Percentiles rank a stretch among this genome's conserved stretches.
Conservation (phyloP, 306 rosid species). For the Senna tora region DNA sequence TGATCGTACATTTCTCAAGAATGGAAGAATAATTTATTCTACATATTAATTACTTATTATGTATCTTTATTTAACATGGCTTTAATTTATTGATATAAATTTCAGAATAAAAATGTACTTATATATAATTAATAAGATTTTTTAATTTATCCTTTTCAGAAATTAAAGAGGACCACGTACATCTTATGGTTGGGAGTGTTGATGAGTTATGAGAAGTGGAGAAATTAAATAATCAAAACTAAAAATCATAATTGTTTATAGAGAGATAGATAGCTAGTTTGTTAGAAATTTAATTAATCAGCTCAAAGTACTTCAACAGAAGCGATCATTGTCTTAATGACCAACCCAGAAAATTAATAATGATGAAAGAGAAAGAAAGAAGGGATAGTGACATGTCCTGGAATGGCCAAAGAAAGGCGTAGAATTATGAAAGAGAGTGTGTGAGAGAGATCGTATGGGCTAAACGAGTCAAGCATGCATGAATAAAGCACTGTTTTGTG, state of each 20-base stretch:
- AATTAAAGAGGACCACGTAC: too few species aligned
- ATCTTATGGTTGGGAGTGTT: not conserved
- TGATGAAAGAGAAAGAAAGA: conserved; percentile 39
- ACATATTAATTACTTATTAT: too few species aligned
- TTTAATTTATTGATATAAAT: too few species aligned
- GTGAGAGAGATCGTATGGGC: conserved; percentile 49
- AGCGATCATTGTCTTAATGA: conserved; percentile 32
- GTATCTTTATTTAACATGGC: too few species aligned
- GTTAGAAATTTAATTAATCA: not conserved
- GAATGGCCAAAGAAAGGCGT: conserved; percentile 42
- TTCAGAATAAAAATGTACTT: too few species aligned
- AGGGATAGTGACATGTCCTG: conserved; percentile 49
- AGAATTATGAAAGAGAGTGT: conserved; percentile 53
- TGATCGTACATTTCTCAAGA: too few species aligned
- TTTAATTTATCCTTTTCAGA: too few species aligned
- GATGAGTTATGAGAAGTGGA: not conserved
- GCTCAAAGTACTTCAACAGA: conserved; percentile 6
- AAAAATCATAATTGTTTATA: not conserved
- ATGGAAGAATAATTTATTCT: too few species aligned
- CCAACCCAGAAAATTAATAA: conserved; percentile 25
- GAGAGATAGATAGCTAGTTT: too few species aligned
- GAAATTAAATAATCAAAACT: too few species aligned
- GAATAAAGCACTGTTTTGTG: conserved; percentile 44
- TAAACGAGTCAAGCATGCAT: conserved; percentile 56
- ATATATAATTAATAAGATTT: too few species aligned